Evolutionary conservation across 257 asterid genomes (phyloP).

Genomic region (Solanum ossicruentum): DNA sequence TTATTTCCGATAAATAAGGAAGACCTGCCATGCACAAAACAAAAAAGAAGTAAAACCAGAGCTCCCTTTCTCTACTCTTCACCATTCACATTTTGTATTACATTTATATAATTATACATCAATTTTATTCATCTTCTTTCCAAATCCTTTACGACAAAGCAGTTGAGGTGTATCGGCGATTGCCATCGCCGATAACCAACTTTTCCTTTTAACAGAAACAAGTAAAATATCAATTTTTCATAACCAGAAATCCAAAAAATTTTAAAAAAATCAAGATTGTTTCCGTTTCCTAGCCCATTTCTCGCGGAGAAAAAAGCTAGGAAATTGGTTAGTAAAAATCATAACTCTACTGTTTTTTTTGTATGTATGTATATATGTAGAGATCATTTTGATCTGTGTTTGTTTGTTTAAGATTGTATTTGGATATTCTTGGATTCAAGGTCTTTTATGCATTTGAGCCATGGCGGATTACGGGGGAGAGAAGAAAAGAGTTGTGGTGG

Average conservation of each 20-base stretch:
- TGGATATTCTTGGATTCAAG: background rate
- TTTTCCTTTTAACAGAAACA: background rate
- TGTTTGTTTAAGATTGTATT: background rate
- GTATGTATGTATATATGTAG: background rate
- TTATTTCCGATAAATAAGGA: background rate
- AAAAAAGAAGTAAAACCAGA: background rate
- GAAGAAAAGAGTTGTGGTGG: slow-evolving; percentile 3
- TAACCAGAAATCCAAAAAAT: background rate
- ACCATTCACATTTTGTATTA: background rate
- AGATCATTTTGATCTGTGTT: background rate
- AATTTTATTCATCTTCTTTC: background rate
- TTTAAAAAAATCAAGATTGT: background rate
- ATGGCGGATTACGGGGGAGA: background rate
- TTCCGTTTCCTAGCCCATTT: background rate
- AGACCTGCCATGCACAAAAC: background rate
- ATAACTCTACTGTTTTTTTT: background rate
- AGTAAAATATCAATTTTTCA: background rate
- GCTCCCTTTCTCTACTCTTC: background rate
- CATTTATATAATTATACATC: background rate
- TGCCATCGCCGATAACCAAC: background rate
- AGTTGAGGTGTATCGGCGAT: background rate
- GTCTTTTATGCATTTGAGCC: background rate
- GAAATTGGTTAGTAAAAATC: background rate
- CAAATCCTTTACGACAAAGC: background rate
- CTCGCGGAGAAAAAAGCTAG: background rate